Evolutionary conservation across 164 flowering plant species (phyloP).

Genomic region (Kalanchoe fedtschenkoi): DNA sequence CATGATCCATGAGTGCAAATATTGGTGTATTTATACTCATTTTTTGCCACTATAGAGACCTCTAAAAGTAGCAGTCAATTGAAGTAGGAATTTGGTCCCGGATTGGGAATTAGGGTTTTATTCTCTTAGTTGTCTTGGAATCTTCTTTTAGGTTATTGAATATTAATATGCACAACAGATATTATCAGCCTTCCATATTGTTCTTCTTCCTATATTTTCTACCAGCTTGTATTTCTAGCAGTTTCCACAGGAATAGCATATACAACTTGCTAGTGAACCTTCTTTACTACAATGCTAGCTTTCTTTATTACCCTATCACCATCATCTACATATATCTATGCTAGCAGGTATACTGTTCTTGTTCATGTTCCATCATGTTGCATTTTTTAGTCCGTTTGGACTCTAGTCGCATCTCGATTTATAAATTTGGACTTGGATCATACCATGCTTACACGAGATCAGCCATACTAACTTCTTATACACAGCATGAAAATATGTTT

Average conservation of each 20-base stretch:
- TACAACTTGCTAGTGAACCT: neutral
- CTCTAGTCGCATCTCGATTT: too few relatives aligned
- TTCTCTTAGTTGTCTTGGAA: neutral
- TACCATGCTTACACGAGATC: too few relatives aligned
- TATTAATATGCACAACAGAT: neutral
- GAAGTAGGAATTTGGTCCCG: slow-evolving; percentile 1
- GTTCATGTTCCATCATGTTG: too few relatives aligned
- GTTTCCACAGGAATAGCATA: neutral
- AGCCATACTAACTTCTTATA: too few relatives aligned
- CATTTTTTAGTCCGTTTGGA: too few relatives aligned
- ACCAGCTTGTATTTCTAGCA: neutral
- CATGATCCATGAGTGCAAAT: neutral
- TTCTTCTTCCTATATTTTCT: neutral
- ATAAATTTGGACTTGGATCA: too few relatives aligned
- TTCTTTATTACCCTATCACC: too few relatives aligned
- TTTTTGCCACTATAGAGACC: neutral
- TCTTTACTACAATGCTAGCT: too few relatives aligned
- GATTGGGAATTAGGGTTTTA: neutral
- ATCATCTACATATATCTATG: too few relatives aligned
- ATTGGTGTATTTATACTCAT: neutral
- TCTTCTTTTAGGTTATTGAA: neutral
- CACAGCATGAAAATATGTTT: too few relatives aligned
- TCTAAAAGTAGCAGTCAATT: too few relatives aligned
- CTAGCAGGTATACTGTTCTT: too few relatives aligned
- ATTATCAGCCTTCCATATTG: neutral